Evolutionary conservation across 306 rosid species (phyloP).

Genomic region (Cicer yamashitae): DNA sequence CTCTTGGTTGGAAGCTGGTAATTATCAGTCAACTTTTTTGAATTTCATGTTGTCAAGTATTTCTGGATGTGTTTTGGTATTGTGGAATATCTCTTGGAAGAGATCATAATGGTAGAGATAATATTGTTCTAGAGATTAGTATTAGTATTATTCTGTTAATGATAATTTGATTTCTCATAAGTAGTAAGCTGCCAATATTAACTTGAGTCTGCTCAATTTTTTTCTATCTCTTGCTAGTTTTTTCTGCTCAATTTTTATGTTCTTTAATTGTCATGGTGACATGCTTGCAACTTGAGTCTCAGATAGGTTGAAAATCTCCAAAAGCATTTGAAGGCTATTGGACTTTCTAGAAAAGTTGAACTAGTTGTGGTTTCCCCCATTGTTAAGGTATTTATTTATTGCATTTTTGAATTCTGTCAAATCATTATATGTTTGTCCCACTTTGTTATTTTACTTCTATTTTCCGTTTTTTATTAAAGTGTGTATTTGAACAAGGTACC

Average conservation of each 20-base stretch:
- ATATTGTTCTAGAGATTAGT: conserved; percentile 23
- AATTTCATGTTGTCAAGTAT: conserved; percentile 27
- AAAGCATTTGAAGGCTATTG: conserved; percentile 69
- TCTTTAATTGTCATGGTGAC: conserved; percentile 13
- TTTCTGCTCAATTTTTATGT: not conserved
- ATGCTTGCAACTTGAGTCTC: conserved; percentile 23
- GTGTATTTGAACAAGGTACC: too few species aligned
- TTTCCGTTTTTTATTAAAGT: too few species aligned
- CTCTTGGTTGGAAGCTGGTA: conserved; percentile 94
- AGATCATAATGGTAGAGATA: conserved; percentile 23
- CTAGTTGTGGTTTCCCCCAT: conserved; percentile 76
- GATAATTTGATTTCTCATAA: conserved; percentile 22
- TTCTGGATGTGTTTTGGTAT: not conserved
- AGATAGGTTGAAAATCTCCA: conserved; percentile 74
- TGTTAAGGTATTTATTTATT: conserved; percentile 95
- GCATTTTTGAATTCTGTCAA: too few species aligned
- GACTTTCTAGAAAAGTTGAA: conserved; percentile 66
- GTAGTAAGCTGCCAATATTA: not conserved
- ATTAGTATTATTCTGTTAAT: conserved; percentile 11
- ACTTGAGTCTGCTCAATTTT: too few species aligned
- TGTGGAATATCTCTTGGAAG: conserved; percentile 17
- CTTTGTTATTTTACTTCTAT: too few species aligned
- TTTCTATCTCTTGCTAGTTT: too few species aligned
- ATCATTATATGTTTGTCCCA: too few species aligned
- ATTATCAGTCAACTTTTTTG: not conserved